A percentile compares a stretch with the other conserved stretches of the same genome.
These are phyloP conservation scores for Helicocarpus griseus DNA, from an alignment of 2,329 filamentous ascomycete species.

Conservation along the genomic window DNA sequence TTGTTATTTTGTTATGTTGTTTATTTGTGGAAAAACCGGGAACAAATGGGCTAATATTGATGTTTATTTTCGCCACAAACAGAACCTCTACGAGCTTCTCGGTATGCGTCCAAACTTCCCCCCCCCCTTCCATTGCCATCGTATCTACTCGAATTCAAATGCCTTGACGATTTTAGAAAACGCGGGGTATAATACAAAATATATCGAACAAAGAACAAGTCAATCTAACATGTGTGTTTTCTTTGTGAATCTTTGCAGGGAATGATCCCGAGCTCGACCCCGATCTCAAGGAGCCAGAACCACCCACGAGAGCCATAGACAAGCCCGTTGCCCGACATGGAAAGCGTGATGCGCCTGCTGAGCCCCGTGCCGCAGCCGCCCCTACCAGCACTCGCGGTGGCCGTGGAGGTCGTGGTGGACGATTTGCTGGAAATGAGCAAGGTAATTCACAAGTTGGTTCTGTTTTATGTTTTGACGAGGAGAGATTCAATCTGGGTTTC, in stretches of 20 bases:
- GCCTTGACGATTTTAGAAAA: too few species aligned
- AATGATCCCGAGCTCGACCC: conserved; percentile 62
- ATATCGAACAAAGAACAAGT: conserved; percentile 1
- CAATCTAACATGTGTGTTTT: conserved; percentile 21
- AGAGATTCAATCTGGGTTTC: background rate
- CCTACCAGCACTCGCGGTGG: conserved; percentile 16
- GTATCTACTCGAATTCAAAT: background rate
- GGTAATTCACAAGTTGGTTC: conserved; percentile 46
- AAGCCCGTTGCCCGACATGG: conserved; percentile 66
- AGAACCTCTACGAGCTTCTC: conserved; percentile 99
- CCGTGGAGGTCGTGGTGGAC: conserved; percentile 39
- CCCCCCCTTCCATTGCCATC: conserved; percentile 16
- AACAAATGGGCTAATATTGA: conserved; percentile 4
- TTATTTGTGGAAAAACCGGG: conserved; percentile 29
- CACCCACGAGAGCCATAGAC: conserved; percentile 72
- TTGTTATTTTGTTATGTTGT: conserved; percentile 3
- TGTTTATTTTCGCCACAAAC: conserved; percentile 16
- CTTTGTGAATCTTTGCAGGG: conserved; percentile 39
- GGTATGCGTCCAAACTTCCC: conserved; percentile 50
- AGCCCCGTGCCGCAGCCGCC: conserved; percentile 25
- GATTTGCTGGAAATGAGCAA: conserved; percentile 68
- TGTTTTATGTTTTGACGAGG: too few species aligned
- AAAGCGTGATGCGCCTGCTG: conserved; percentile 78
- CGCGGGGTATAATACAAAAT: background rate
- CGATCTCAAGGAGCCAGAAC: conserved; percentile 64